Evolutionary conservation across 495 filamentous ascomycete genomes (phyloP), one percentile per base, ranked within the genome.

Genomic region (Lepidopterella palustris): DNA sequence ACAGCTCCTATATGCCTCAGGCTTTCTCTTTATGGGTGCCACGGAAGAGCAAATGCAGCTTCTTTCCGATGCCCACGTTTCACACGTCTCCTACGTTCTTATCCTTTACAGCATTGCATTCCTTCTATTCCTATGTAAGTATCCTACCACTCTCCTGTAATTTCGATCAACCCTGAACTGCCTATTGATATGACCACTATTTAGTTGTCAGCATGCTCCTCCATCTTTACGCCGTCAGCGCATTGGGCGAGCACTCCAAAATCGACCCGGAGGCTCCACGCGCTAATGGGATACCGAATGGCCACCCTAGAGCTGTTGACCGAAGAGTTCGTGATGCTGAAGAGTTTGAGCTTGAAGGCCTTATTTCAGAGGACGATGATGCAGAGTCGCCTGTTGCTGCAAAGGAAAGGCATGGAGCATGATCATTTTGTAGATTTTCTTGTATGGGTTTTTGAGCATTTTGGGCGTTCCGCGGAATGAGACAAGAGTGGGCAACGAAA

Each of bases 11-110:
- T 96, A 87, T 67, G 90, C 93, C 40, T 90, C 93, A 3, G 93
- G 93, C 27, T 95, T 98, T 74, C 80, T 97, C 55, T 97, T 98
- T 78, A 95, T 97, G 90, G 87, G 88, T 52, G 93, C 95, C 24
- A 97, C 89, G 2, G 93, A 98, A 72, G 92, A 97, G 71, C 92
- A 98, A 70, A 92, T 97, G 87, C 67, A 78, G 32, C 74, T 97
- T 1, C 74, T 97, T 11, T 74, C 80, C 47, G 76, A 80, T 47
- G 85, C 85, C 3, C 80, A 85, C 54, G 84, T 97, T 68, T 88
- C 88, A 35, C 88, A 95, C 70, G 89, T 97, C 45, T 86, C 91
- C 10, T 97, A 97, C 71, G 78, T 97, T 45, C 79, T 98, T 51
- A 88, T 97, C 53, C 75, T 97, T 4, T 98, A 87, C 78, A 93